Percentiles rank a stretch among this genome's conserved stretches.
These are phyloP conservation scores for Hypoxylon perforatum DNA, from an alignment of 495 filamentous ascomycete genomes.

Conservation along the genomic window DNA sequence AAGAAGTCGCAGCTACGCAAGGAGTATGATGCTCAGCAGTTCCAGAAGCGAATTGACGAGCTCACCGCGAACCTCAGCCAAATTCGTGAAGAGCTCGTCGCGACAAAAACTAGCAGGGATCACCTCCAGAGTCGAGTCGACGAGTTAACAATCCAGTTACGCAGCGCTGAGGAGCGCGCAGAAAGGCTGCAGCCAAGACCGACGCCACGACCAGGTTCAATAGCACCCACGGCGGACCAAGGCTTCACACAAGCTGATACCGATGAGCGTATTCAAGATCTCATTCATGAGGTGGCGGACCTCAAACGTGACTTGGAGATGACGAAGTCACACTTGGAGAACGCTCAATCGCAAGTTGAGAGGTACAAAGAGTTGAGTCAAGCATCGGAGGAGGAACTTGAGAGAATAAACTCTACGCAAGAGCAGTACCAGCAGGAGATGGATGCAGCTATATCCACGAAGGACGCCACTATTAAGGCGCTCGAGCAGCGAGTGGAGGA, in stretches of 20 bases:
- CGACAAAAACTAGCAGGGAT: slow-evolving; percentile 84
- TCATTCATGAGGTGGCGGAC: slow-evolving; percentile 82
- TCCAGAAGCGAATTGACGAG: slow-evolving; percentile 89
- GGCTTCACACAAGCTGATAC: slow-evolving; percentile 56
- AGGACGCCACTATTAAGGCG: slow-evolving; percentile 79
- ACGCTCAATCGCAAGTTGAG: slow-evolving; percentile 80
- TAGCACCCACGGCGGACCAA: slow-evolving; percentile 56
- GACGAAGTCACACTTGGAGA: slow-evolving; percentile 78
- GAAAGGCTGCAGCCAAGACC: slow-evolving; percentile 80
- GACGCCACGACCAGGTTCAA: slow-evolving; percentile 63
- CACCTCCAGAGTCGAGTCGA: slow-evolving; percentile 87
- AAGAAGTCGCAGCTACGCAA: slow-evolving; percentile 82
- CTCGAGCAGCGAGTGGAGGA: slow-evolving; percentile 85
- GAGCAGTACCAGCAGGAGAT: slow-evolving; percentile 89
- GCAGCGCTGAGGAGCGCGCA: slow-evolving; percentile 85
- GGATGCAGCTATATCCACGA: slow-evolving; percentile 76
- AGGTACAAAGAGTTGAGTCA: slow-evolving; percentile 91
- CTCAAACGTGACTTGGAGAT: slow-evolving; percentile 85
- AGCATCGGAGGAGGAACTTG: slow-evolving; percentile 86
- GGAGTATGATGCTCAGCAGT: slow-evolving; percentile 88
- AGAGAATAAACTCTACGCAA: slow-evolving; percentile 79
- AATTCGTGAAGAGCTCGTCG: slow-evolving; percentile 83
- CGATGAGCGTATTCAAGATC: slow-evolving; percentile 82
- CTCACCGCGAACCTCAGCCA: slow-evolving; percentile 80
- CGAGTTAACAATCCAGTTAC: slow-evolving; percentile 87